Conservation (phyloP, 768 basidiomycete species). For the Chalciporus pseudorubinellus region DNA sequence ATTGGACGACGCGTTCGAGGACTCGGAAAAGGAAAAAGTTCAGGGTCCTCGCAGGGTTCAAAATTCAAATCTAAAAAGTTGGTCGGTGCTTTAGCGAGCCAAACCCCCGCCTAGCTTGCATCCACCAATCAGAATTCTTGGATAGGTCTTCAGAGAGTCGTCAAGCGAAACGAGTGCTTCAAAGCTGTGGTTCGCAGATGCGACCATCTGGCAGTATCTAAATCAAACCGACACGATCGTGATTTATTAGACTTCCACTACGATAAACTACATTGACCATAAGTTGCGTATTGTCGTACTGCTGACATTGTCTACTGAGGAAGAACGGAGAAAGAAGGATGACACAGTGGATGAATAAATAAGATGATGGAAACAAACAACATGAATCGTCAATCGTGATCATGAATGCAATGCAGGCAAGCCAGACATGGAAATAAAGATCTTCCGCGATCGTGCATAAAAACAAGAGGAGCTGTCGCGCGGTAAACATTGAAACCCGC, state of each 20-base stretch:
- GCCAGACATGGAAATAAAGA: not conserved
- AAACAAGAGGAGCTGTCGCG: constrained; percentile 3
- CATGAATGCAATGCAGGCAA: constrained; percentile 4
- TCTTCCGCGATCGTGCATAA: not conserved
- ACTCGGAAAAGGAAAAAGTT: too few species aligned
- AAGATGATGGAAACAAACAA: not conserved
- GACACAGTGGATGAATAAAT: constrained; percentile 19
- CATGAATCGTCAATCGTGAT: not conserved
- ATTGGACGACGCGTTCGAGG: too few species aligned
- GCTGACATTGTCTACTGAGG: not conserved
- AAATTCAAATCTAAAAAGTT: too few species aligned
- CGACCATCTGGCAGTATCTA: too few species aligned
- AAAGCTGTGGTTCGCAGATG: too few species aligned
- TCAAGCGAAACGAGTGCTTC: too few species aligned
- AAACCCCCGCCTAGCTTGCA: too few species aligned
- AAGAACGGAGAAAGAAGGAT: not conserved
- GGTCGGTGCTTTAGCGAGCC: too few species aligned
- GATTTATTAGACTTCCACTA: constrained; percentile 21
- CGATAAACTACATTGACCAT: constrained; percentile 26
- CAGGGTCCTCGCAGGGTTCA: too few species aligned
- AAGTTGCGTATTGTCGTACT: constrained; percentile 13
- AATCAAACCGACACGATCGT: not conserved
- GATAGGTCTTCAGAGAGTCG: too few species aligned
- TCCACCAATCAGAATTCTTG: too few species aligned
- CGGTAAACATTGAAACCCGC: not conserved